Percentiles rank a stretch among this genome's conserved stretches.
Conservation (phyloP, 306 rosid genomes). For the Vigna trinervia region DNA sequence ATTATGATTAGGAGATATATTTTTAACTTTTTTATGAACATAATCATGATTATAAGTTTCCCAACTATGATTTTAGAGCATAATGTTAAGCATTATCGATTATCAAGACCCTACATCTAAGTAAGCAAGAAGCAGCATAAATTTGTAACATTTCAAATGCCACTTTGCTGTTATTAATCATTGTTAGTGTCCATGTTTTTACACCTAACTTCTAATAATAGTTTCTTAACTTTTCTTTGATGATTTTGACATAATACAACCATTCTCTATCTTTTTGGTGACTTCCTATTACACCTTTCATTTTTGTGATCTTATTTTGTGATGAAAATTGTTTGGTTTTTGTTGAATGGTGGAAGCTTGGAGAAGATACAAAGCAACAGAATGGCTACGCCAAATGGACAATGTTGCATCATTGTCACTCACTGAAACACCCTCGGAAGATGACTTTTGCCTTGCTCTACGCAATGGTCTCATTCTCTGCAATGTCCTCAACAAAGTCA, state of each 20-base stretch:
- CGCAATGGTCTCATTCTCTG: constrained; percentile 98
- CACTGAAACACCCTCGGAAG: constrained; percentile 77
- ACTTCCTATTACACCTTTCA: too few species aligned
- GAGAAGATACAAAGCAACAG: constrained; percentile 87
- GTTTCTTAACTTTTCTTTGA: background rate
- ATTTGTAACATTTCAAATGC: constrained; percentile 35
- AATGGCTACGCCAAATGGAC: constrained; percentile 95
- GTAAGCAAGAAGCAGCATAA: constrained; percentile 42
- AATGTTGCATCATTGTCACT: constrained; percentile 62
- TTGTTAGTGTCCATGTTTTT: constrained; percentile 8
- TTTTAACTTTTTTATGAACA: too few species aligned
- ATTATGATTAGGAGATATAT: too few species aligned
- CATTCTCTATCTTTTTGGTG: too few species aligned
- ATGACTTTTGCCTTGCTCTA: constrained; percentile 81
- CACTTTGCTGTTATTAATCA: constrained; percentile 35
- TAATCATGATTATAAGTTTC: background rate
- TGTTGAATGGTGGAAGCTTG: constrained; percentile 55
- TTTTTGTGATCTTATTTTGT: too few species aligned
- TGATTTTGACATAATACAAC: background rate
- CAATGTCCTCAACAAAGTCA: constrained; percentile 96
- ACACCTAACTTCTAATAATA: background rate
- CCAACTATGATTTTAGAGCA: constrained; percentile 19
- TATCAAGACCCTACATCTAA: constrained; percentile 32
- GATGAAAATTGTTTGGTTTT: background rate
- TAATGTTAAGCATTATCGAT: constrained; percentile 40